A percentile compares a stretch with the other conserved stretches of the same genome.
Evolutionary conservation across 2,329 filamentous ascomycete genomes (phyloP).

Genomic region (Colletotrichum tropicicola): DNA sequence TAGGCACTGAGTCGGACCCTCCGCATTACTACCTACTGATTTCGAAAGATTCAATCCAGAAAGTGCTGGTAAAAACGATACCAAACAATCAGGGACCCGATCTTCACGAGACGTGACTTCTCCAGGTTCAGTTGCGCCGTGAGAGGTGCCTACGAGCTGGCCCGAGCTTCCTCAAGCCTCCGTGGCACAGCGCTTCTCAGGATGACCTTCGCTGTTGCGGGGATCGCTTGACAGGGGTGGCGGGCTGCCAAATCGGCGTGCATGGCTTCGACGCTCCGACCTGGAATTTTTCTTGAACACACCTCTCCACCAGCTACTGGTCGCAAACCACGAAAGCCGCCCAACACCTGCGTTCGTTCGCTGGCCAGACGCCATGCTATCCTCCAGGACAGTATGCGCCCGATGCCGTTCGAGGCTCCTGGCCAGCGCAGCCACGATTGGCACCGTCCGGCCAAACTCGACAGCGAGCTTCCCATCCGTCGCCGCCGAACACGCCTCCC

Average conservation of each 20-base stretch:
- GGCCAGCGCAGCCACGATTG: not conserved
- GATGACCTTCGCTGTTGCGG: not conserved
- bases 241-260: slow-evolving; percentile 11
- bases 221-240: not conserved
- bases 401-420: slow-evolving; percentile 38
- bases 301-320: not conserved
- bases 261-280: not conserved
- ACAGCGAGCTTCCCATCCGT: slow-evolving; percentile 15
- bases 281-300: not conserved
- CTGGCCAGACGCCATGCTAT: slow-evolving; percentile 39
- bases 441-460: slow-evolving; percentile 17
- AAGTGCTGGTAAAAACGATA: too few species aligned
- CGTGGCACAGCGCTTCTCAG: not conserved
- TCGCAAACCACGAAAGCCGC: not conserved
- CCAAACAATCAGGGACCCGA: too few species aligned
- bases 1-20: too few species aligned
- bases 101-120: too few species aligned
- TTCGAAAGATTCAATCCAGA: too few species aligned
- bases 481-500: slow-evolving; percentile 2
- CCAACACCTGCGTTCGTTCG: not conserved
- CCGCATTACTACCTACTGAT: too few species aligned
- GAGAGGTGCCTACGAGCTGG: not conserved
- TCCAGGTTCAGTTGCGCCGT: not conserved
- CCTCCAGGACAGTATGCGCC: slow-evolving; percentile 44
- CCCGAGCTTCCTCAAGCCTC: slow-evolving; percentile 8